Evolutionary conservation across 148 eudicot genomes (phyloP), one percentile per base, ranked within the genome.

Genomic region (Vaccinium corymbosum): DNA sequence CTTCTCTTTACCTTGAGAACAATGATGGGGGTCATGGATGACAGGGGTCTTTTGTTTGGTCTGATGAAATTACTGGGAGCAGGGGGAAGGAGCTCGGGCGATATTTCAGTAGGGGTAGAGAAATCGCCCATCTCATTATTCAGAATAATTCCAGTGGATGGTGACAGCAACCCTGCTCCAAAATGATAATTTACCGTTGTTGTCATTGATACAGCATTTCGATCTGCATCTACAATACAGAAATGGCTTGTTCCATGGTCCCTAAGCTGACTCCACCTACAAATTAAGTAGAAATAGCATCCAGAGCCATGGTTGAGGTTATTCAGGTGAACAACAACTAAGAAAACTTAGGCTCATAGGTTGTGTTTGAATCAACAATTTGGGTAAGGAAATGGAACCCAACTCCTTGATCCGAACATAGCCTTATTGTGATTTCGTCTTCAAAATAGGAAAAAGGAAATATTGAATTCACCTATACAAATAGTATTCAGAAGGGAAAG

Each of bases 201-300:
- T 10, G 98, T 97, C 91, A 97, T 64, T 25, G 99, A 93, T 56
- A 97, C 95, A 4, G 95, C 99, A 77, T 97, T 97, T 48, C 99
- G 88, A 83, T 94, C 98, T 76, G 92, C 91, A 90, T 97, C 99
- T 16, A 97, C 98, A 4, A 97, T 88, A 85, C 98, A 97, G 80
- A 97, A 94, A 86, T 97, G 99, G 68, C 98, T 97, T 15, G 99
- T 97, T 81, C 99, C 99, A 46, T 92, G 92, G 46, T 97, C 99
- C 82, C 86, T 87, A 22, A 94, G 86, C 89, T 94, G 99, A 88
- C 95, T 91, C 98, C 98, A 97, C 88, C 98, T 95, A 84, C 27
- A 68, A 79, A 78, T 70, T 61, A 42, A 6, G 53, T 17, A 76
- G 4, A 10, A 81, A 76, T 68, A 55, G 48, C 46, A 38, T 22